These are phyloP conservation scores for Zasmidium citrigriseum DNA, from an alignment of 2,329 filamentous ascomycete species.

Conservation along the genomic window DNA sequence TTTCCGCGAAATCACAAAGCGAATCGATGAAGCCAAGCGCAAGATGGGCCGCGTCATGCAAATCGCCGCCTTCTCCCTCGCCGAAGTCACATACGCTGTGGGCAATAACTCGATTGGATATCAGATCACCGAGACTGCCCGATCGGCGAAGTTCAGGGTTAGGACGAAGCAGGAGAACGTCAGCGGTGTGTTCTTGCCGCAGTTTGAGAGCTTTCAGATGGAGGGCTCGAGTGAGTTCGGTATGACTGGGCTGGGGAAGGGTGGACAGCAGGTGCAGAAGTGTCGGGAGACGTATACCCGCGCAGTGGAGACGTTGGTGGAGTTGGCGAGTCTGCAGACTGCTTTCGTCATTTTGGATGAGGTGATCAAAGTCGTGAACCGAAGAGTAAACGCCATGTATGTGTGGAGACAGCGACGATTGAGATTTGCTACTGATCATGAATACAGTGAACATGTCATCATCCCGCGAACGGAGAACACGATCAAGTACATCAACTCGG, in stretches of 20 bases:
- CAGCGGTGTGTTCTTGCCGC: conserved; percentile 88
- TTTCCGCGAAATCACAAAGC: conserved; percentile 81
- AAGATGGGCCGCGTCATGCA: conserved; percentile 99
- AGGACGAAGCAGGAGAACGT: conserved; percentile 98
- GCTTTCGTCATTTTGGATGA: conserved; percentile 98
- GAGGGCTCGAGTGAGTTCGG: conserved; percentile 93
- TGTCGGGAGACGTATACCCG: conserved; percentile 95
- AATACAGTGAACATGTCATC: conserved; percentile 80
- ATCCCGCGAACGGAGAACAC: conserved; percentile 98
- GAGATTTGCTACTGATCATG: conserved; percentile 19
- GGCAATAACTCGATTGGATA: conserved; percentile 88
- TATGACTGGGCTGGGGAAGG: conserved; percentile 92
- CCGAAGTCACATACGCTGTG: conserved; percentile 95
- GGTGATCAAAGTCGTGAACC: conserved; percentile 98
- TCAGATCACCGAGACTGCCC: conserved; percentile 95
- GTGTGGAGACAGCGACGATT: conserved; percentile 29
- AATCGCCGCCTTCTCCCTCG: conserved; percentile 94
- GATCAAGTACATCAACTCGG: conserved; percentile 99
- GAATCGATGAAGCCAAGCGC: conserved; percentile 97
- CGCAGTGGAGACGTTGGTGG: conserved; percentile 92
- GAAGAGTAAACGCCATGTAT: conserved; percentile 95
- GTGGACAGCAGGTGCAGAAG: conserved; percentile 92
- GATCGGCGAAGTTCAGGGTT: conserved; percentile 87
- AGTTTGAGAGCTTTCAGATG: conserved; percentile 86
- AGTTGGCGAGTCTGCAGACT: conserved; percentile 93